Base-by-base conservation (phyloP, 2,329 filamentous ascomycete species). In the Leptodontidium sp. region DNA sequence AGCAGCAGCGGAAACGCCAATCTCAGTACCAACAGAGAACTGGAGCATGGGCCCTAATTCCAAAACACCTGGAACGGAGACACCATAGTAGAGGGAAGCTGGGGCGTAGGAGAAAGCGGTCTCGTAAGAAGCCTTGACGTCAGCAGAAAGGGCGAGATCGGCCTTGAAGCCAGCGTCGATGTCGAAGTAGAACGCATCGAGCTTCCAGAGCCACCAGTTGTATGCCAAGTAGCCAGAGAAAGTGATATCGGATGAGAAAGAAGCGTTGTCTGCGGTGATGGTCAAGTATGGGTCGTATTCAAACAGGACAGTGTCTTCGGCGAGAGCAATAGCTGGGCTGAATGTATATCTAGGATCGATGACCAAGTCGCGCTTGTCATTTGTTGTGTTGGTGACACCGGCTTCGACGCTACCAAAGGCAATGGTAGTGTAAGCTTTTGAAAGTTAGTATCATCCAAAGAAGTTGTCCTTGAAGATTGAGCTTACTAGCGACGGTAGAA, bases 141-240 rank as follows among this genome's bases (percentile, higher is more conserved):
- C 75, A 47, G 80, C 76, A 40, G 77, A 78, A 29, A 84, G 63
- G 21, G 72, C 78, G 2, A 84, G 70, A 43, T 79, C 76, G 2
- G 80, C 78, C 17, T 75, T 77, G 64, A 83, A 77, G 26, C 74
- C 72, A 26, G 81, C 77, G 64, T 83, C 81, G 69, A 84, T 77
- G 69, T 84, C 81, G 55, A 84, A 81, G 73, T 80, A 81, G 5
- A 84, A 76, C 32, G 76, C 72, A 53, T 81, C 72, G 5, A 82
- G 72, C 50, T 76, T 73, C 50, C 75, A 75, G n/a, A 70, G 69
- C 58, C 77, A 73, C 69, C 83, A 79, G 70, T 79, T 79, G 74
- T 82, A 83, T 61, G 77, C 76, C n/a, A 84, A 76, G 67, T 80
- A 79, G 43, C 82, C 82, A 1, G 81, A 82, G 55, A 84, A 79